Conservation (phyloP, 306 rosid species). For the Quercus variabilis region DNA sequence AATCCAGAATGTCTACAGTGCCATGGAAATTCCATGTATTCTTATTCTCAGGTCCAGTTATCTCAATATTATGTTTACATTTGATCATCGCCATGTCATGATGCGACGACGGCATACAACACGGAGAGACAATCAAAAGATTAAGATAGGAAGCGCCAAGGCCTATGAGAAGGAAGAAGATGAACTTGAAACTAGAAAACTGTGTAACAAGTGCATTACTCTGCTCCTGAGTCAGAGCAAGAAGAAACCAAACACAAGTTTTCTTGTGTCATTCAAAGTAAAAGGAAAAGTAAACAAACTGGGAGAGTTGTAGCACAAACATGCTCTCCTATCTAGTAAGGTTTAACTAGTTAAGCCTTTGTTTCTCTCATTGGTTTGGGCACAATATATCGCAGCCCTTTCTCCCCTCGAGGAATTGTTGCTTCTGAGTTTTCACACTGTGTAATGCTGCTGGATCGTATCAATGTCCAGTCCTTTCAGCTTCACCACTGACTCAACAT, state of each 20-base stretch:
- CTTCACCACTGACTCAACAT: slow-evolving; percentile 97
- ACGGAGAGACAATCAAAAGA: slow-evolving; percentile 1
- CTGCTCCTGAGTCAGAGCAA: slow-evolving; percentile 26
- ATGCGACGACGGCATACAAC: slow-evolving; percentile 13
- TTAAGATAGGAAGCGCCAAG: slow-evolving; percentile 14
- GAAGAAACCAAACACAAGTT: slow-evolving; percentile 36
- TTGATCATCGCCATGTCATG: slow-evolving; percentile 10
- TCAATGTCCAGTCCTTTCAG: slow-evolving; percentile 94
- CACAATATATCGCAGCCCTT: slow-evolving; percentile 16
- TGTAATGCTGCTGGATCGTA: slow-evolving; percentile 93
- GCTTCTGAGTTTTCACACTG: slow-evolving; percentile 51
- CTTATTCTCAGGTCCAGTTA: slow-evolving; percentile 21
- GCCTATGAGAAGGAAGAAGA: slow-evolving; percentile 2
- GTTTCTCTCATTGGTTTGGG: slow-evolving; percentile 19
- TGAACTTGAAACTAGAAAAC: slow-evolving; percentile 22
- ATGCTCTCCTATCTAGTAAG: slow-evolving; percentile 30
- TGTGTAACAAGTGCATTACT: slow-evolving; percentile 12
- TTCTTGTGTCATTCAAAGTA: slow-evolving; percentile 33
- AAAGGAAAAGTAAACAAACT: slow-evolving; percentile 18
- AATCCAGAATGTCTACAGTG: background rate
- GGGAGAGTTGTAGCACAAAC: slow-evolving; percentile 40
- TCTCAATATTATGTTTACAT: slow-evolving; percentile 19
- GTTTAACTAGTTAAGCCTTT: slow-evolving; percentile 32
- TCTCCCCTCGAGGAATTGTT: slow-evolving; percentile 19
- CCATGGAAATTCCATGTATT: background rate